Percentiles rank a stretch among this genome's conserved stretches.
phyloP scores from a whole-genome alignment of 805 yeast species.

The Kuraishia cidri region DNA sequence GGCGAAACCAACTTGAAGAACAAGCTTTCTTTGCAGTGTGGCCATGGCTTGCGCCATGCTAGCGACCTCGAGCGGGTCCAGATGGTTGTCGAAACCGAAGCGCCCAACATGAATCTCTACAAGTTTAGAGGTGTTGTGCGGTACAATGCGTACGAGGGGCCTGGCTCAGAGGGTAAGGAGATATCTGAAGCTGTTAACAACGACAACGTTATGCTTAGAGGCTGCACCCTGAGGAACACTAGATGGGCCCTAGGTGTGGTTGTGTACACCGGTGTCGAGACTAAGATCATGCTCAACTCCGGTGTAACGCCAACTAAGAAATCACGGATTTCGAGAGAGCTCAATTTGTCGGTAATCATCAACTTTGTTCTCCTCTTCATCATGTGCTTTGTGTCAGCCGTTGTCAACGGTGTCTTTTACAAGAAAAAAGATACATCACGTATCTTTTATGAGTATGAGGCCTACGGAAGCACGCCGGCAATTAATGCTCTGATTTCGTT shows the following conservation, averaged over 20 bases:
- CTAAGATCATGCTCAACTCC: conserved; percentile 71
- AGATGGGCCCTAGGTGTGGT: conserved; percentile 70
- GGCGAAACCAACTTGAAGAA: conserved; percentile 72
- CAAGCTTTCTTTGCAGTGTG: conserved; percentile 44
- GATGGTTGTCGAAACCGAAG: conserved; percentile 61
- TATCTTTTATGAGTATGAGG: conserved; percentile 49
- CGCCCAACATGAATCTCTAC: conserved; percentile 61
- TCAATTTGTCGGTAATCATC: conserved; percentile 56
- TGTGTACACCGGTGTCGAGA: conserved; percentile 68
- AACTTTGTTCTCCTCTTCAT: conserved; percentile 56
- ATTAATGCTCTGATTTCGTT: conserved; percentile 60
- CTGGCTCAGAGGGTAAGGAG: conserved; percentile 16
- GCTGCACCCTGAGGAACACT: conserved; percentile 65
- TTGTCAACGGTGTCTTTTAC: conserved; percentile 62
- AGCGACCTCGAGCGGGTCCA: conserved; percentile 47
- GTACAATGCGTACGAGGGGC: conserved; percentile 29
- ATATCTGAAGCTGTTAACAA: conserved; percentile 49
- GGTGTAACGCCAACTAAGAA: conserved; percentile 73
- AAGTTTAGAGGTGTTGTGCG: conserved; percentile 59
- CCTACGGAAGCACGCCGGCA: conserved; percentile 51
- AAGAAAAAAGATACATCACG: conserved; percentile 33
- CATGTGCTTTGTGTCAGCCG: conserved; percentile 60
- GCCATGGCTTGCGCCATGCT: conserved; percentile 41
- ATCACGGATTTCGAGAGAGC: conserved; percentile 54
- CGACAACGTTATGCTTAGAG: conserved; percentile 62